Conservation (phyloP, 2,329 filamentous ascomycete genomes). For the Sporothrix globosa region DNA sequence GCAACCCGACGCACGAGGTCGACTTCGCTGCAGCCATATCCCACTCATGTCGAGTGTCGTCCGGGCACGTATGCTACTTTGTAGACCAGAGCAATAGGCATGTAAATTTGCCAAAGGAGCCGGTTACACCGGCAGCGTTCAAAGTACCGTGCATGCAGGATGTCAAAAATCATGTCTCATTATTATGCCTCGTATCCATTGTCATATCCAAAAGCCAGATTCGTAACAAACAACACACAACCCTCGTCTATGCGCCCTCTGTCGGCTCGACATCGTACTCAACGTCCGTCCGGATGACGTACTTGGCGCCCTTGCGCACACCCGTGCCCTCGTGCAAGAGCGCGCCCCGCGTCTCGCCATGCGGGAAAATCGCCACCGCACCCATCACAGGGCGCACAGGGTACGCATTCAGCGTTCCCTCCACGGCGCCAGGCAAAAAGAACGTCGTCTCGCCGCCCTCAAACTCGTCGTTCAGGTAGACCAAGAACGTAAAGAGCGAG, state of each 20-base stretch:
- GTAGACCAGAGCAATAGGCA: too few species aligned
- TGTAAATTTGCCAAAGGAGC: too few species aligned
- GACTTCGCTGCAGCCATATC: not conserved
- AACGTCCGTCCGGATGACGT: conserved; percentile 72
- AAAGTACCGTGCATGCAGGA: too few species aligned
- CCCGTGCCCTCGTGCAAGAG: conserved; percentile 72
- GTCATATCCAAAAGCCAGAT: conserved; percentile 9
- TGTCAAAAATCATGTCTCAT: conserved; percentile 14
- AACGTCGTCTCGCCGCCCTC: conserved; percentile 72
- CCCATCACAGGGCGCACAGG: conserved; percentile 71
- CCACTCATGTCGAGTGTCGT: too few species aligned
- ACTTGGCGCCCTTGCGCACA: conserved; percentile 67
- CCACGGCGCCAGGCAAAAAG: conserved; percentile 65
- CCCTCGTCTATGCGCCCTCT: not conserved
- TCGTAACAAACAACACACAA: not conserved
- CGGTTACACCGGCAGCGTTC: not conserved
- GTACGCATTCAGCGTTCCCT: conserved; percentile 70
- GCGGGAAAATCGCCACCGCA: conserved; percentile 68
- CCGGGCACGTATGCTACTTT: too few species aligned
- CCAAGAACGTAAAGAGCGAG: conserved; percentile 69
- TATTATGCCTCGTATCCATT: not conserved
- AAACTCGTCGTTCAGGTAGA: conserved; percentile 73
- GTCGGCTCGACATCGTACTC: conserved; percentile 64
- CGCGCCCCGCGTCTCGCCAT: conserved; percentile 67
- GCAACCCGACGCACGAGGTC: not conserved